Conservation (phyloP, 2,329 filamentous ascomycete species). For the Fusarium sp. region DNA sequence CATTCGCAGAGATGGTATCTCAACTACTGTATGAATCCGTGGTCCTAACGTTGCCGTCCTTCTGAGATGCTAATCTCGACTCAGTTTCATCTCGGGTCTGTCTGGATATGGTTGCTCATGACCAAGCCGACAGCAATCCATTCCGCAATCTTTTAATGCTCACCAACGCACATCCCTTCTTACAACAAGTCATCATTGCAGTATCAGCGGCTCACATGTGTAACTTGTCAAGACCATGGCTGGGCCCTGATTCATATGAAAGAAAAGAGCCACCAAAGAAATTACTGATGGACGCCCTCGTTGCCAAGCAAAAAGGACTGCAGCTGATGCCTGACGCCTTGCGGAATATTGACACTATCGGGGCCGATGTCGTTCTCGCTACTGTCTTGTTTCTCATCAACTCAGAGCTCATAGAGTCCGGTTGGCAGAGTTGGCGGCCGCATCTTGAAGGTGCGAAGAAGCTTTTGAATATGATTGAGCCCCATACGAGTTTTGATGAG, state of each 20-base stretch:
- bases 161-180: constrained; percentile 50
- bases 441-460: constrained; percentile 57
- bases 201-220: constrained; percentile 59
- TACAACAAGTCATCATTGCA: constrained; percentile 58
- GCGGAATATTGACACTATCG: constrained; percentile 48
- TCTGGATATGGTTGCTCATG: constrained; percentile 59
- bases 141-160: constrained; percentile 56
- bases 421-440: constrained; percentile 56
- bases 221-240: constrained; percentile 42
- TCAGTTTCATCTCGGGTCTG: constrained; percentile 59
- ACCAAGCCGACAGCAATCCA: constrained; percentile 55
- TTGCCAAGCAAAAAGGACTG: constrained; percentile 56
- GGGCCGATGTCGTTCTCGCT: constrained; percentile 54
- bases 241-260: constrained; percentile 42
- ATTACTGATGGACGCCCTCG: constrained; percentile 53
- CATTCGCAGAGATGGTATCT: constrained; percentile 53
- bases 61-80: constrained; percentile 14
- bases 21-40: constrained; percentile 48
- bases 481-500: constrained; percentile 45
- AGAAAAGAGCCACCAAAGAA: constrained; percentile 44
- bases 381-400: constrained; percentile 60
- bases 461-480: constrained; percentile 53
- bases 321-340: constrained; percentile 52
- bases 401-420: constrained; percentile 59
- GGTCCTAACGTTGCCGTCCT: neutral